Evolutionary conservation across 805 yeast species (phyloP).

Genomic region (Cyberlindnera galapagoensis): DNA sequence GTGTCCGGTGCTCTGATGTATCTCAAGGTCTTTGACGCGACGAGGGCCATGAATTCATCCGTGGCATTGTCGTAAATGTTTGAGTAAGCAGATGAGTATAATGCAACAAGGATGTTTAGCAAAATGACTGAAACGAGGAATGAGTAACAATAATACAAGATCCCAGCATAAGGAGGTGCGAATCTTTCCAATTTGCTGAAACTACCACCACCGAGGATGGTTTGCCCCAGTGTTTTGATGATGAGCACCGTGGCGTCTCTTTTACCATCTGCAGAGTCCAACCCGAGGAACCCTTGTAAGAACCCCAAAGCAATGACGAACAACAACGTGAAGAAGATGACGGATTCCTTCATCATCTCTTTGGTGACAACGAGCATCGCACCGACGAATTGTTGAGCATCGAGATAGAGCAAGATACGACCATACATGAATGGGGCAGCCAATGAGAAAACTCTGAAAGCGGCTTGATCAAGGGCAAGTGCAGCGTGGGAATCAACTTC

Average conservation of each 20-base stretch:
- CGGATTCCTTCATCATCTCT: slow-evolving; percentile 80
- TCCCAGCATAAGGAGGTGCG: slow-evolving; percentile 81
- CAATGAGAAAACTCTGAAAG: slow-evolving; percentile 67
- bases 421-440: slow-evolving; percentile 89
- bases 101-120: slow-evolving; percentile 78
- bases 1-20: slow-evolving; percentile 87
- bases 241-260: slow-evolving; percentile 66
- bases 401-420: slow-evolving; percentile 66
- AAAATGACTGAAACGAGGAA: slow-evolving; percentile 70
- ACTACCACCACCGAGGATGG: slow-evolving; percentile 70
- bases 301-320: slow-evolving; percentile 71
- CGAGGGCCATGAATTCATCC: slow-evolving; percentile 78
- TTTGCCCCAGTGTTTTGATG: slow-evolving; percentile 56
- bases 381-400: slow-evolving; percentile 77
- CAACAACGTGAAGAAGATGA: slow-evolving; percentile 73
- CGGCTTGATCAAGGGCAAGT: slow-evolving; percentile 41
- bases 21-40: slow-evolving; percentile 76
- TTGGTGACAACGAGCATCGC: slow-evolving; percentile 82
- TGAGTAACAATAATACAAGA: slow-evolving; percentile 70
- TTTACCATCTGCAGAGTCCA: slow-evolving; percentile 83
- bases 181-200: slow-evolving; percentile 63
- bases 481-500: slow-evolving; percentile 19
- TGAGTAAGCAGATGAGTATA: slow-evolving; percentile 79
- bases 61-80: slow-evolving; percentile 76
- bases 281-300: slow-evolving; percentile 79